Evolutionary conservation across 805 yeast species (phyloP), one percentile per base, ranked within the genome.

Genomic region (Ogataea glucozyma): DNA sequence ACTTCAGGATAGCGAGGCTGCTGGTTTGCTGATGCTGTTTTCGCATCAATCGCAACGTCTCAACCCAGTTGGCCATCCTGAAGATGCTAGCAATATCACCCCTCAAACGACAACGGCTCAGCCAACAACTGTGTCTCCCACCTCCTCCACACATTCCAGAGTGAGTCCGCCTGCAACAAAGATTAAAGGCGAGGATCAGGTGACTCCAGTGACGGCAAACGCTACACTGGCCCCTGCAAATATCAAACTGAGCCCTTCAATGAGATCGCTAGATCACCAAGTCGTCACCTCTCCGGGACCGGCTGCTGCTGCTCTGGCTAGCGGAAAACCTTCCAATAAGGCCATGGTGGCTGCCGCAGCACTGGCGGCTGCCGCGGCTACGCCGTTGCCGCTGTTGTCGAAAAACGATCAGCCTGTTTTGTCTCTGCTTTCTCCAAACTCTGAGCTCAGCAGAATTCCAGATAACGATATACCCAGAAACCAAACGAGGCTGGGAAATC

Each of bases 341-440:
- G 88, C 86, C 0, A 72, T 75, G 53, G 83, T 85, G 7, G 93
- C 91, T 0, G 93, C 93, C 1, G 91, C 90, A 7, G 91, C 91
- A 0, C 67, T 85, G 38, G 88, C 89, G 3, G 88, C 86, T 0
- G 93, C 91, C 0, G 90, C 90, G 2, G 86, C 81, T 11, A 74
- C 79, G 11, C 93, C 93, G 1, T 58, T 85, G 26, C 89, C 89
- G 3, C 56, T 74, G 13, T 41, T 57, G 31, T 32, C 50, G 2
- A 46, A 46, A 23, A 35, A 32, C 19, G 54, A 56, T 7, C 48
- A 32, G 30, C 24, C 40, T 12, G n/a, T n/a, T n/a, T n/a, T n/a
- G n/a, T 30, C 21, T n/a, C 9, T 13, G 33, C 11, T 18, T 12
- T n/a, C 33, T n/a, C n/a, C n/a, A n/a, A 30, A 30, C 14, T 16